Percentiles rank a stretch among this genome's conserved stretches.
phyloP scores from a whole-genome alignment of 2,329 filamentous ascomycete species.

The Fusarium musae region DNA sequence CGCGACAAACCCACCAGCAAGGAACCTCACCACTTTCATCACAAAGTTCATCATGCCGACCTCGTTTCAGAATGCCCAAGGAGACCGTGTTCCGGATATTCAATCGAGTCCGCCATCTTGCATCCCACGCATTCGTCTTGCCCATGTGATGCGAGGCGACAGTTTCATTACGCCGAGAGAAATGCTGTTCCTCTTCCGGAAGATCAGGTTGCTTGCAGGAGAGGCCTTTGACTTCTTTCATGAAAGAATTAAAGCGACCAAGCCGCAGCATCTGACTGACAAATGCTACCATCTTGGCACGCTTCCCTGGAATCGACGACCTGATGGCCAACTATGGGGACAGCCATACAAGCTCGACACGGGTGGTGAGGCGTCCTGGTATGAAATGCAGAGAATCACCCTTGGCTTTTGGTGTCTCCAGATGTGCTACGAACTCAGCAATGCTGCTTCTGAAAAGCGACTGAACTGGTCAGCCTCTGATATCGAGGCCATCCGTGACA shows the following conservation, averaged over 20 bases:
- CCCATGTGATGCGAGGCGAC: not conserved
- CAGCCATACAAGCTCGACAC: slow-evolving; percentile 7
- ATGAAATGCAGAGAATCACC: slow-evolving; percentile 18
- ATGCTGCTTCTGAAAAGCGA: slow-evolving; percentile 14
- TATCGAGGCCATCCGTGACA: slow-evolving; percentile 4
- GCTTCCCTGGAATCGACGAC: slow-evolving; percentile 2
- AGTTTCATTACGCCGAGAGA: not conserved
- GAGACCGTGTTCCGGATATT: slow-evolving; percentile 1
- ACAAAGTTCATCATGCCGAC: slow-evolving; percentile 11
- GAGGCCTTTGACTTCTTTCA: slow-evolving; percentile 24
- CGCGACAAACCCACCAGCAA: not conserved
- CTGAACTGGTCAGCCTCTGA: slow-evolving; percentile 12
- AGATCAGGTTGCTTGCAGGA: slow-evolving; percentile 6
- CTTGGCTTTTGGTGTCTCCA: slow-evolving; percentile 26
- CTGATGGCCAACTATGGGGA: slow-evolving; percentile 13
- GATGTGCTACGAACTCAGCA: slow-evolving; percentile 28
- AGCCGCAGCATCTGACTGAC: slow-evolving; percentile 13
- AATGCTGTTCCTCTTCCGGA: slow-evolving; percentile 14
- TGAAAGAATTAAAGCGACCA: not conserved
- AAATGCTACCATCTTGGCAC: slow-evolving; percentile 5
- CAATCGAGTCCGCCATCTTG: not conserved
- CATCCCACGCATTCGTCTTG: slow-evolving; percentile 1
- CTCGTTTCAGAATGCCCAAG: not conserved
- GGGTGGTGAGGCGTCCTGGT: slow-evolving; percentile 21
- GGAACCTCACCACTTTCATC: slow-evolving; percentile 1